phyloP scores from a whole-genome alignment of 108 stramenopile species.

The Mediolabrus comicus region DNA sequence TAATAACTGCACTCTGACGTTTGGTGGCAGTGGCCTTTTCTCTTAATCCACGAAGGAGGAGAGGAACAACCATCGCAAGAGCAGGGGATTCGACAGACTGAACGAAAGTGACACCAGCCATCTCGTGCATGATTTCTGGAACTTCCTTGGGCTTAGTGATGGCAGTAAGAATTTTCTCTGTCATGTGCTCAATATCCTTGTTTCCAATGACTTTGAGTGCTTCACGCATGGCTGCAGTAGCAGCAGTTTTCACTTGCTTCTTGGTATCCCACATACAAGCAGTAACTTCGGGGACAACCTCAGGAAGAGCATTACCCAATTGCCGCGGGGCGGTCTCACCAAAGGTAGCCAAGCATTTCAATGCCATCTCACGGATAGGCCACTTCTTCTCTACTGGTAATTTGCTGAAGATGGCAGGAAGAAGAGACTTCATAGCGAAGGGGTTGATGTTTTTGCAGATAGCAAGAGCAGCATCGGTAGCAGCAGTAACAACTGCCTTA shows the following conservation, averaged over 20 bases:
- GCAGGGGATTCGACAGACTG: conserved; percentile 98
- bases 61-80: conserved; percentile 98
- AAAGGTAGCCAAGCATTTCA: conserved; percentile 77
- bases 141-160: conserved; percentile 96
- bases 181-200: conserved; percentile 99
- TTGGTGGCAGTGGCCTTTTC: conserved; percentile 93
- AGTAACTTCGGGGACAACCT: conserved; percentile 93
- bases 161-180: conserved; percentile 88
- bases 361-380: conserved; percentile 80
- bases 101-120: conserved; percentile 97
- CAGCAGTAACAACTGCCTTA: conserved; percentile 56
- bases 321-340: conserved; percentile 74
- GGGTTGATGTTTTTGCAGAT: conserved; percentile 84
- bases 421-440: conserved; percentile 86
- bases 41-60: conserved; percentile 94
- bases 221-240: conserved; percentile 87
- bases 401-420: conserved; percentile 75
- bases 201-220: conserved; percentile 95
- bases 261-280: conserved; percentile 98
- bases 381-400: conserved; percentile 90
- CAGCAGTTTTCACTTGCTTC: conserved; percentile 95
- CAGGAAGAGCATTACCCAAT: conserved; percentile 83
- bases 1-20: conserved; percentile 97
- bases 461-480: conserved; percentile 70
- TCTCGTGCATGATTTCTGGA: conserved; percentile 94